Conservation (phyloP, 2,329 filamentous ascomycete genomes). For the Colletotrichum sidae region DNA sequence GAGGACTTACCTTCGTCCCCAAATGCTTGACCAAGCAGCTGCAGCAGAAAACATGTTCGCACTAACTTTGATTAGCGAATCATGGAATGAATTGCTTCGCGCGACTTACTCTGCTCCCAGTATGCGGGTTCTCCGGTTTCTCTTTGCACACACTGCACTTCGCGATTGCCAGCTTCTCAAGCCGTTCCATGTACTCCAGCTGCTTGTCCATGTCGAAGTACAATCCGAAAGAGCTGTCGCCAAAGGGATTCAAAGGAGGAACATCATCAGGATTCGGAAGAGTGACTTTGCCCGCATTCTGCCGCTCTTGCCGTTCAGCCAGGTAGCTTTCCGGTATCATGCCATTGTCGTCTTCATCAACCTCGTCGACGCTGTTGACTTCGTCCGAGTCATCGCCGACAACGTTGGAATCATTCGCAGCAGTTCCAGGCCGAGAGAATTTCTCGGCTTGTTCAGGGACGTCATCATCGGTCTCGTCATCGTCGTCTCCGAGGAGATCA, state of each 20-base stretch:
- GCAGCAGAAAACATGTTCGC: slow-evolving; percentile 47
- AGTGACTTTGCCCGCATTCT: no score
- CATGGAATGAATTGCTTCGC: no score
- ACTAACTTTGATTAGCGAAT: slow-evolving; percentile 41
- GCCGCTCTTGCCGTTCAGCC: accelerated
- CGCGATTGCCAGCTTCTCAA: slow-evolving; percentile 2
- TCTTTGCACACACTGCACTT: background rate
- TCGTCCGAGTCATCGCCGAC: background rate
- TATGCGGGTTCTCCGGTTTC: background rate
- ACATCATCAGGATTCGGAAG: background rate
- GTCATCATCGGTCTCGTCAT: no score
- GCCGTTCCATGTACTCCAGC: slow-evolving; percentile 34
- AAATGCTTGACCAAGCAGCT: slow-evolving; percentile 38
- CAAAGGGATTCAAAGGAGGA: slow-evolving; percentile 6
- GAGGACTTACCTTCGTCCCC: background rate
- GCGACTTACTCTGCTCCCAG: background rate
- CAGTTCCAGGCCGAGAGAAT: accelerated
- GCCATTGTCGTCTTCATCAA: slow-evolving; percentile 1
- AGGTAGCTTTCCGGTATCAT: slow-evolving; percentile 1
- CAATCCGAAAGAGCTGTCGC: slow-evolving; percentile 37
- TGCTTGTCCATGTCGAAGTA: slow-evolving; percentile 37
- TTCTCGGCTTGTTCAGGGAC: background rate
- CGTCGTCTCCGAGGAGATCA: accelerated
- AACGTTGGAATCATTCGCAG: accelerated
- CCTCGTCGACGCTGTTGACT: slow-evolving; percentile 7